Evolutionary conservation across 1,284 basidiomycete species (phyloP).

Genomic region (Waitea zeae): DNA sequence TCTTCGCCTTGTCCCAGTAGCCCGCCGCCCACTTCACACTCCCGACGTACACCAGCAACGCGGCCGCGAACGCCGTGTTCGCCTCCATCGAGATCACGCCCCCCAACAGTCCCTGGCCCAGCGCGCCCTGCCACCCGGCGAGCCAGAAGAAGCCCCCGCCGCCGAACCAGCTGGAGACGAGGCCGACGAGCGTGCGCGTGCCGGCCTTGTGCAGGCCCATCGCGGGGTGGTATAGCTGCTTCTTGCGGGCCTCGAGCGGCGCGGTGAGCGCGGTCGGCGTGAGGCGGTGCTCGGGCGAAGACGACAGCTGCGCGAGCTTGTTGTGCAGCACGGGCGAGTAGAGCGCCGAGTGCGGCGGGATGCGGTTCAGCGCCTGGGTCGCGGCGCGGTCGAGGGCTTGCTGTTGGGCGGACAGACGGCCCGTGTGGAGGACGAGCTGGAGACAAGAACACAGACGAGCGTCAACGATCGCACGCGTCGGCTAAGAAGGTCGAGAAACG

Average conservation of each 20-base stretch:
- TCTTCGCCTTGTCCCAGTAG: constrained; percentile 57
- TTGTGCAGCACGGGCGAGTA: constrained; percentile 57
- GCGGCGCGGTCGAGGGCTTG: constrained; percentile 24
- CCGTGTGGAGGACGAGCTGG: constrained; percentile 57
- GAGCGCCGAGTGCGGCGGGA: constrained; percentile 22
- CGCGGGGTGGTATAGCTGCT: constrained; percentile 44
- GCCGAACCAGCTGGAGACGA: constrained; percentile 22
- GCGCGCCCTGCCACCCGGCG: constrained; percentile 36
- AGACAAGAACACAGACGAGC: constrained; percentile 1
- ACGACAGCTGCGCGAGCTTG: constrained; percentile 35
- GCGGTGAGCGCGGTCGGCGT: constrained; percentile 29
- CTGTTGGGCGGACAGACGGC: constrained; percentile 43
- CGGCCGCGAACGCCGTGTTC: constrained; percentile 43
- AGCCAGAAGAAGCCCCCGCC: constrained; percentile 24
- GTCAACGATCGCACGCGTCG: too few species aligned
- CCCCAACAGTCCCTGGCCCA: constrained; percentile 22
- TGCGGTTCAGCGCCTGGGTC: constrained; percentile 20
- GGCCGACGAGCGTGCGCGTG: constrained; percentile 40
- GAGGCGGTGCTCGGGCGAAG: constrained; percentile 31
- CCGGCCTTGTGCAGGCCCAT: constrained; percentile 47
- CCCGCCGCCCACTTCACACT: constrained; percentile 53
- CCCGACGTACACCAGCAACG: constrained; percentile 30
- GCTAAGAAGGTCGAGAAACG: constrained; percentile 8
- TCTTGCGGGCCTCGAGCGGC: constrained; percentile 37
- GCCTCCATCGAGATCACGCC: constrained; percentile 26